phyloP scores from a whole-genome alignment of 2,329 filamentous ascomycete genomes.

The Xylaria sp. region DNA sequence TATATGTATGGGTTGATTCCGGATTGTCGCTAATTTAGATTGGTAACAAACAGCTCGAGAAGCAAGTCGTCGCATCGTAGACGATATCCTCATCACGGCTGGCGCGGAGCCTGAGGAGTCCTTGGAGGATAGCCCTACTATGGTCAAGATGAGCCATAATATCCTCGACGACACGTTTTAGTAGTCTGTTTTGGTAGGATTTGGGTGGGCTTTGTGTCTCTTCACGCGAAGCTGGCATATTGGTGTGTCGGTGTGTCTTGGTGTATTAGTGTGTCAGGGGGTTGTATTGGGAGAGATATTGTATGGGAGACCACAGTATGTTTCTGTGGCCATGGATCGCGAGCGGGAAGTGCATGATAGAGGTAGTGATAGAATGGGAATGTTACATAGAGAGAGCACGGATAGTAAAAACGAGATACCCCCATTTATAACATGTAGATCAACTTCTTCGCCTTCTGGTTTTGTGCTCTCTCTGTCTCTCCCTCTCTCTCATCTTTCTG shows the following conservation, averaged over 20 bases:
- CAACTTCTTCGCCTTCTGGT: not conserved
- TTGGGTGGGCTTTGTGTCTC: not conserved
- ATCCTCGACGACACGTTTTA: conserved; percentile 72
- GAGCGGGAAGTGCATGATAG: not conserved
- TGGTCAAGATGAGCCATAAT: conserved; percentile 73
- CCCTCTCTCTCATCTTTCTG: not conserved
- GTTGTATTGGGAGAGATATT: not conserved
- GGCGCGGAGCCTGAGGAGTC: conserved; percentile 70
- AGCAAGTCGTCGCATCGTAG: conserved; percentile 83
- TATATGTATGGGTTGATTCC: not conserved
- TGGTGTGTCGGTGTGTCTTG: not conserved
- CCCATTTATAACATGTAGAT: not conserved
- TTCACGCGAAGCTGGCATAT: not conserved
- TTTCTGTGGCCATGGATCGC: not conserved
- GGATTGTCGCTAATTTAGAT: conserved; percentile 9
- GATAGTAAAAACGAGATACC: conserved; percentile 20
- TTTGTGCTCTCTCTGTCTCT: not conserved
- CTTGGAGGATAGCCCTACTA: conserved; percentile 70
- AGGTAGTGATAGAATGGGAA: not conserved
- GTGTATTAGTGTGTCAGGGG: no score
- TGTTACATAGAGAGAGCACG: not conserved
- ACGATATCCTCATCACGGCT: conserved; percentile 81
- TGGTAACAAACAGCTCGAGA: conserved; percentile 69
- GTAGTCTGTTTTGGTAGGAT: conserved; percentile 46
- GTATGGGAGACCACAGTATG: not conserved